Base-by-base conservation (phyloP, 345 rosid species). In the Camelina laxa region DNA sequence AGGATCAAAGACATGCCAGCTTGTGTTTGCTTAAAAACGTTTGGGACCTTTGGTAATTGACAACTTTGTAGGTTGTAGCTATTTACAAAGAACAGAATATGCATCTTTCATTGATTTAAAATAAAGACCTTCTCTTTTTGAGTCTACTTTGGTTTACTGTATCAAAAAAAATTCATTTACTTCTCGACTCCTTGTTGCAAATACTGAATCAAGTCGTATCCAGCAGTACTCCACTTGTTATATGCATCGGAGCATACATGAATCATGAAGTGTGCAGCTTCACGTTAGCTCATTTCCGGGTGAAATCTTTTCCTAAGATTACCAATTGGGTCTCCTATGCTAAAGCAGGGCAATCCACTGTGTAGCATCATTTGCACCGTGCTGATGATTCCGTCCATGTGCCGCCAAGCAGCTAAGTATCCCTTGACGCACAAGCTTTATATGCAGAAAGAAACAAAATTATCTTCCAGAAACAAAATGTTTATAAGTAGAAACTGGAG, bases 281-380 rank as follows among this genome's bases (percentile, higher is more conserved):
- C 99, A 1, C 98, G 92, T 65, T 95, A 98, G 4, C 85, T 89
- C 99, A 90, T 88, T 79, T 92, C 97, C 0, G 99, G 99, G 70
- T 83, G 94, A 67, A 95, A 92, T 80, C 99, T 89, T 82, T 90
- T 95, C 51, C 98, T 91, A 16, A 92, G 89, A 75, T 95, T 95
- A 41, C 91, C 94, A 1, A 95, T 95, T 31, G 98, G 97, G 58
- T 95, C 98, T 3, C 99, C 97, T 79, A 96, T 73, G 78, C 99
- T 92, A 75, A 95, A 92, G 85, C 98, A 95, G 4, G 98, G 99
- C 45, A 92, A 80, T 47, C 99, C 98, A 20, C 99, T 92, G 78
- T 95, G 94, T n/a, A 90, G 82, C 99, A 95, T 95, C 73, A 95
- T 75, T 78, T 75, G 27, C 58, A 90, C 99, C 0, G 91, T 92